These are phyloP conservation scores for Lodderomyces elongisporus DNA, from an alignment of 1,139 yeast genomes.

Conservation along the genomic window DNA sequence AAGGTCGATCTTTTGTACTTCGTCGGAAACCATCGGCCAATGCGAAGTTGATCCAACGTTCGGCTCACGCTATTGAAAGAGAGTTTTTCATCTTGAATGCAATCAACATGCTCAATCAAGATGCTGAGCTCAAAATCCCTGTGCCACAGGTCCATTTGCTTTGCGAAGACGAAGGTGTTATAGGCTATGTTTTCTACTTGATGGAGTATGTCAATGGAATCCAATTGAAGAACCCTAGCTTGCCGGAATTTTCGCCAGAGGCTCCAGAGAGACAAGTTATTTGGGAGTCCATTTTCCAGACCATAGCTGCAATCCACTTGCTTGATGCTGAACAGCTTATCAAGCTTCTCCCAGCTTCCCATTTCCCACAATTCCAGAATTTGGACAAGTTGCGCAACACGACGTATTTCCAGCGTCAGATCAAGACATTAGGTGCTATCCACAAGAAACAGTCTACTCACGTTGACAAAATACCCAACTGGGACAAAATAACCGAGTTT, in stretches of 20 bases:
- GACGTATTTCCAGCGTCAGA: conserved; percentile 53
- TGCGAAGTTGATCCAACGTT: conserved; percentile 46
- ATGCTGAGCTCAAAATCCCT: conserved; percentile 33
- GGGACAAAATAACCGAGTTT: conserved; percentile 41
- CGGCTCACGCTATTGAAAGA: conserved; percentile 65
- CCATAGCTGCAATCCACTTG: conserved; percentile 50
- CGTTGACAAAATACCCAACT: conserved; percentile 50
- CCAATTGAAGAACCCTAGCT: conserved; percentile 52
- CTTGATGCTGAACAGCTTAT: conserved; percentile 46
- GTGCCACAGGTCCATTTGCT: conserved; percentile 44
- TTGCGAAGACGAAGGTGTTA: conserved; percentile 48
- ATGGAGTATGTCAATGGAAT: conserved; percentile 62
- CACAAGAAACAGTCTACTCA: conserved; percentile 46
- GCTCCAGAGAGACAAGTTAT: conserved; percentile 20
- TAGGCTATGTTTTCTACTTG: conserved; percentile 51
- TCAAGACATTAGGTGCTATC: conserved; percentile 44
- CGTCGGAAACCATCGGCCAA: conserved; percentile 61
- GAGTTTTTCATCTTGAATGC: conserved; percentile 55
- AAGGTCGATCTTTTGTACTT: conserved; percentile 42
- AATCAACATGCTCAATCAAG: conserved; percentile 30
- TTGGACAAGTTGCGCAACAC: conserved; percentile 19
- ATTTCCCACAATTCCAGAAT: conserved; percentile 44
- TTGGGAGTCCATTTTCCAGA: conserved; percentile 51
- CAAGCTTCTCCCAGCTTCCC: conserved; percentile 37
- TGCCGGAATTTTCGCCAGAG: conserved; percentile 30